Evolutionary conservation across 2,329 filamentous ascomycete genomes (phyloP).

Genomic region (Xylaria polymorpha): DNA sequence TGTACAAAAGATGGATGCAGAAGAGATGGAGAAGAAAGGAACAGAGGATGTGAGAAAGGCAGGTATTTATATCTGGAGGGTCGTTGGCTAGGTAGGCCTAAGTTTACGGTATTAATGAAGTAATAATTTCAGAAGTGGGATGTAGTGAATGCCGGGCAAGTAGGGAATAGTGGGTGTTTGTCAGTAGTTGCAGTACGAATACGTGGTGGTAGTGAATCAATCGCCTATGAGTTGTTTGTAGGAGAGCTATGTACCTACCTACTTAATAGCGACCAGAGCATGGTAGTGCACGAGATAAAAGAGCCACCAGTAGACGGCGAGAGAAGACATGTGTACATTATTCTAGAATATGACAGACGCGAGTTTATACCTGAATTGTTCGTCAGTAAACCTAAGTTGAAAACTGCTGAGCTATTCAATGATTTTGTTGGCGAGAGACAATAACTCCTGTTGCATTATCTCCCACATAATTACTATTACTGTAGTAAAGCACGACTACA

Average conservation of each 20-base stretch:
- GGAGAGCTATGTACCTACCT: background rate
- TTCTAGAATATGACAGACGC: background rate
- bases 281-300: background rate
- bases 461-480: no score
- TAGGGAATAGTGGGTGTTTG: background rate
- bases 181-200: background rate
- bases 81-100: background rate
- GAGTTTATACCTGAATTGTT: background rate
- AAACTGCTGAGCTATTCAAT: background rate
- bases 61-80: background rate
- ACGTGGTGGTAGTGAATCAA: background rate
- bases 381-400: background rate
- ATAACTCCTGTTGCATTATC: no score
- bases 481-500: no score
- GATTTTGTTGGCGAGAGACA: no score
- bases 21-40: background rate
- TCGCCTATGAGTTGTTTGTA: background rate
- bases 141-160: background rate
- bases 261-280: background rate
- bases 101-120: background rate
- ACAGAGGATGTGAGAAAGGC: background rate
- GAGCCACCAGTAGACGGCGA: background rate
- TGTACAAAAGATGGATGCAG: background rate
- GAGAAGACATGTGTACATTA: background rate
- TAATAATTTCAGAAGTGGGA: background rate